Evolutionary conservation across 1,284 basidiomycete species (phyloP).

Genomic region (Veloporphyrellus conicus): DNA sequence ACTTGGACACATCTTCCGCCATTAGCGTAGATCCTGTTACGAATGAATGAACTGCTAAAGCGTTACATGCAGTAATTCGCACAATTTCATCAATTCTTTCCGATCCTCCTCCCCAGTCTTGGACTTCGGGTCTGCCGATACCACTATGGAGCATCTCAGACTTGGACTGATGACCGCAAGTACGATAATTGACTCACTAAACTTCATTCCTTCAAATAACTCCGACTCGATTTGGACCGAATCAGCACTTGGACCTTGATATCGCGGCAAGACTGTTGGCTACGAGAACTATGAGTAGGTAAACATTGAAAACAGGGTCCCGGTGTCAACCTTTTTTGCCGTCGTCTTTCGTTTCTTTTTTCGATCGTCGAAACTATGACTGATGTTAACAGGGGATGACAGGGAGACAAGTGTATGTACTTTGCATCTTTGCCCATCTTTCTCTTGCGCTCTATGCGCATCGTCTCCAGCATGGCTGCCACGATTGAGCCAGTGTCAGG

Average conservation of each 20-base stretch:
- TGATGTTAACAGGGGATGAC: not conserved
- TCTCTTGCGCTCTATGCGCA: conserved; percentile 63
- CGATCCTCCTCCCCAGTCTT: conserved; percentile 66
- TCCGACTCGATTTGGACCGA: conserved; percentile 56
- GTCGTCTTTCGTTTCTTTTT: conserved; percentile 63
- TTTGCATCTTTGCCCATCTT: conserved; percentile 59
- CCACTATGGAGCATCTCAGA: conserved; percentile 45
- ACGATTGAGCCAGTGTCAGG: conserved; percentile 1
- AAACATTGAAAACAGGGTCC: not conserved
- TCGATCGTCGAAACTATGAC: conserved; percentile 40
- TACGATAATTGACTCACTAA: conserved; percentile 52
- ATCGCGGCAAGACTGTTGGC: conserved; percentile 60
- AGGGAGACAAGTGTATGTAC: conserved; percentile 34
- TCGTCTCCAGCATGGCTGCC: conserved; percentile 50
- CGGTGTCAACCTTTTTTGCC: conserved; percentile 47
- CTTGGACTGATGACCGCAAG: not conserved
- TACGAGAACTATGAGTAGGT: conserved; percentile 25
- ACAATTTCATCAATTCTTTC: conserved; percentile 62
- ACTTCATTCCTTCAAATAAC: conserved; percentile 71
- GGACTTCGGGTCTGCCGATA: conserved; percentile 73
- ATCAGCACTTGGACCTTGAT: conserved; percentile 58
- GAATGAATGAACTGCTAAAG: conserved; percentile 9
- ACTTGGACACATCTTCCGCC: conserved; percentile 74
- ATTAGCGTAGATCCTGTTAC: conserved; percentile 63
- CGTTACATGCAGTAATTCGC: conserved; percentile 17